These are phyloP conservation scores for Colletotrichum tropicale DNA, from an alignment of 2,329 filamentous ascomycete genomes.

Conservation along the genomic window DNA sequence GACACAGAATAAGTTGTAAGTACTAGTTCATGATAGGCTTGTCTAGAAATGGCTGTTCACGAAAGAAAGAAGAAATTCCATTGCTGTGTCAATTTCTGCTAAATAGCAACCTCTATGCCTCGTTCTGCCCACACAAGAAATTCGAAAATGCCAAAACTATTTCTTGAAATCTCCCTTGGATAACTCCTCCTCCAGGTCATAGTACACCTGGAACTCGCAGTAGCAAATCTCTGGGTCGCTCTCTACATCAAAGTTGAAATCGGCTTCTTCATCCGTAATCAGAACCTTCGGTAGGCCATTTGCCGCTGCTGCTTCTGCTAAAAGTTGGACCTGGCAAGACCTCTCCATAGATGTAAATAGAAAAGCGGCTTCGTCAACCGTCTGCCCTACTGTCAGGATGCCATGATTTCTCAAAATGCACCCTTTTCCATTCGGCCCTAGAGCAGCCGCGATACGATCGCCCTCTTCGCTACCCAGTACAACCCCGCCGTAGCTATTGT, in stretches of 20 bases:
- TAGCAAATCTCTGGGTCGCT: conserved; percentile 21
- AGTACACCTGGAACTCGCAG: conserved; percentile 23
- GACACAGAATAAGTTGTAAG: background rate
- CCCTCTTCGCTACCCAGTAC: conserved; percentile 68
- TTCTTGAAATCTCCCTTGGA: conserved; percentile 15
- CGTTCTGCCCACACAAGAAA: background rate
- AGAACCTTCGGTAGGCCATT: conserved; percentile 36
- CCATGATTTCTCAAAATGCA: conserved; percentile 75
- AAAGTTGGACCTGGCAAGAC: conserved; percentile 69
- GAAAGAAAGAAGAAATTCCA: background rate
- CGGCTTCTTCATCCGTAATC: conserved; percentile 46
- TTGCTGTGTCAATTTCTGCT: background rate
- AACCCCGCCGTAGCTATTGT: conserved; percentile 57
- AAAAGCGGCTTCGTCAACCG: conserved; percentile 76
- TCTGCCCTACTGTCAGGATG: conserved; percentile 69
- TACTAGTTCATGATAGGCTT: background rate
- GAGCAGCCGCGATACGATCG: conserved; percentile 61
- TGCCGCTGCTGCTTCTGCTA: conserved; percentile 55
- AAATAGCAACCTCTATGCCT: background rate
- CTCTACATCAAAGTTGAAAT: conserved; percentile 29
- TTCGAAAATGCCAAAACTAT: background rate
- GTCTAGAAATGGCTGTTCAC: background rate
- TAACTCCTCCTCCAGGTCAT: conserved; percentile 19
- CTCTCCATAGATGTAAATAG: conserved; percentile 71
- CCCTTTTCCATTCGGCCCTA: conserved; percentile 62